Conservation (phyloP, 352 stramenopile species). For the Discostella stelligera region DNA sequence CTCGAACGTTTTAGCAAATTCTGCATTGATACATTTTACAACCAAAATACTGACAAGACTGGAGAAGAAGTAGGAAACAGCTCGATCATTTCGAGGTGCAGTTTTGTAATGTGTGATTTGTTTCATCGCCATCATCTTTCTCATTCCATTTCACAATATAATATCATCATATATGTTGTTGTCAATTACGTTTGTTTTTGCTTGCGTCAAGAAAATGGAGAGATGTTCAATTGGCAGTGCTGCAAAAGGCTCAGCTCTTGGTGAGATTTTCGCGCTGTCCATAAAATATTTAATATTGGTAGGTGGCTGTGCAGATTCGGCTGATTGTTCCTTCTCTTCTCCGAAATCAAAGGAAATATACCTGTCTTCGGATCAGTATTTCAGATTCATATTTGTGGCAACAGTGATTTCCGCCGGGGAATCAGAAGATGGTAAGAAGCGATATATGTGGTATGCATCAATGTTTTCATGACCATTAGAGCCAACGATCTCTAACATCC, state of each 20-base stretch:
- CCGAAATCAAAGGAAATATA: constrained; percentile 33
- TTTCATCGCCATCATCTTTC: not conserved
- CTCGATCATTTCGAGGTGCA: constrained; percentile 24
- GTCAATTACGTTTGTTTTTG: constrained; percentile 1
- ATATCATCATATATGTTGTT: too few relatives aligned
- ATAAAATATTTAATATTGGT: not conserved
- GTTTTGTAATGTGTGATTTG: not conserved
- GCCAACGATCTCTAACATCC: too few relatives aligned
- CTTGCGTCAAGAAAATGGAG: constrained; percentile 24
- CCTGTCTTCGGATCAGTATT: constrained; percentile 16
- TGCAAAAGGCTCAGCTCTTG: constrained; percentile 34
- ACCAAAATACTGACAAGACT: not conserved
- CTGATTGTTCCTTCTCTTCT: too few relatives aligned
- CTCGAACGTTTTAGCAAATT: constrained; percentile 33
- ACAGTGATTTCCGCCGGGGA: constrained; percentile 3
- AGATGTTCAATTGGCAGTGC: constrained; percentile 26
- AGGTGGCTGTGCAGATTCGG: too few relatives aligned
- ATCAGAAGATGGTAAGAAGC: not conserved
- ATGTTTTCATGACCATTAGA: too few relatives aligned
- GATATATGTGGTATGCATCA: too few relatives aligned
- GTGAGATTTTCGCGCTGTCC: constrained; percentile 5
- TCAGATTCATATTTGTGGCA: constrained; percentile 41
- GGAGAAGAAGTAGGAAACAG: not conserved
- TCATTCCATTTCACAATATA: not conserved
- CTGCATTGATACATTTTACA: constrained; percentile 43